Evolutionary conservation across 192 early-diverging fungal species (phyloP), one percentile per base, ranked within the genome.

Genomic region (Coemansia sp.): DNA sequence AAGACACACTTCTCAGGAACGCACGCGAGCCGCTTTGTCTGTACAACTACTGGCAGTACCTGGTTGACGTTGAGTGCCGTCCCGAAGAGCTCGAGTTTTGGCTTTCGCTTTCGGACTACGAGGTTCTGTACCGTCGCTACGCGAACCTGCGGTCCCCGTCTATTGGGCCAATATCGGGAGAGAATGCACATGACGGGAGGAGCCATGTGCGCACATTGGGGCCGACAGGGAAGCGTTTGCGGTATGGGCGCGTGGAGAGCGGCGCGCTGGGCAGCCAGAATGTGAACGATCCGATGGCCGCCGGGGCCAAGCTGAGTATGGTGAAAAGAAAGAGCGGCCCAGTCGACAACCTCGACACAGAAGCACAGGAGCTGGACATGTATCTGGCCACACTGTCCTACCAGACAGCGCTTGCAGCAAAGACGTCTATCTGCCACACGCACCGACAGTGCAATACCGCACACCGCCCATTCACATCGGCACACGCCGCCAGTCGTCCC

Each of bases 1-100:
- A 90, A 44, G 85, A 91, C 67, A 88, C 90, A 14, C 81, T 93
- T 9, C 65, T 81, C 56, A 81, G 91, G 20, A 89, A 87, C 49
- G 89, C 90, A 1, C 64, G 79, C 40, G 88, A 87, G 9, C 91
- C 91, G 4, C 81, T 93, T 37, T 93, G 91, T 60, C 75, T 93
- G n/a, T 91, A 84, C 63, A 91, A 91, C 69, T 91, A 87, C 76
- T 93, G 90, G 73, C 77, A 90, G 53, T 87, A 88, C 45, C 84
- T 93, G 81, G 74, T 88, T n/a, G 89, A 91, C 64, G 71, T 84
- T 53, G 86, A 90, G 54, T 68, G 77, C 39, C 79, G 80, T n/a
- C 76, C 87, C 39, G 89, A 90, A 69, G 85, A 90, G 63, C 84
- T 93, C 9, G 90, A 93, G 64, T 93, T 93, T 67, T 93, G 88